Base-by-base conservation (phyloP, 257 asterid genomes). In the Henckelia pumila region DNA sequence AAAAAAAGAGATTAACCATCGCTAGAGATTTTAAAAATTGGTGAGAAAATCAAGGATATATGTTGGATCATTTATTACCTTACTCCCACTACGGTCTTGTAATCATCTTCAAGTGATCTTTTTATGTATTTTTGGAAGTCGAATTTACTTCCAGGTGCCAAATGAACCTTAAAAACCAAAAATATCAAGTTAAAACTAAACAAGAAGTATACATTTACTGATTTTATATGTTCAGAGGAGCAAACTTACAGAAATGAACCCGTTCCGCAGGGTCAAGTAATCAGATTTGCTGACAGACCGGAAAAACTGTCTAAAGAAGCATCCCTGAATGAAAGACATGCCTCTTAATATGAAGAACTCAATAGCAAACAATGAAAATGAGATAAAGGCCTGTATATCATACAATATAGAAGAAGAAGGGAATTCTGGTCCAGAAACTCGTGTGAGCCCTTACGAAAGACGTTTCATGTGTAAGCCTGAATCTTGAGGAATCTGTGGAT, bases 61-160 rank as follows among this genome's bases (percentile, higher is more conserved):
- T n/a, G n/a, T 63, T 8, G 55, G 16, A 40, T 13, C 37, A 58
- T 52, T 21, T 32, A 61, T 40, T 84, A 91, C 99, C 97, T 94
- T 67, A 94, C 91, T 76, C 99, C 99, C 66, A 91, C 99, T 24
- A 90, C 91, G 10, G 74, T 84, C 89, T 94, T 91, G 71, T 75
- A 94, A 78, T 94, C 99, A 59, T 91, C 99, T 76, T 91, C 99
- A 21, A 94, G 78, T 53, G 99, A 91, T 79, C 99, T 80, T 69
- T 88, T 88, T 76, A 94, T 88, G 78, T 94, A 94, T 69, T 94
- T 86, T 72, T 86, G 99, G 87, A 94, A 94, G 82, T 94, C 64
- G 75, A 94, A 94, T 81, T 84, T 94, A 87, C 91, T 91, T 77
- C 99, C 97, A 3, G 99, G 97, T 50, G 95, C 97, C 75, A 94